Conservation (phyloP, 2,329 filamentous ascomycete species). For the Epichloe sp. region DNA sequence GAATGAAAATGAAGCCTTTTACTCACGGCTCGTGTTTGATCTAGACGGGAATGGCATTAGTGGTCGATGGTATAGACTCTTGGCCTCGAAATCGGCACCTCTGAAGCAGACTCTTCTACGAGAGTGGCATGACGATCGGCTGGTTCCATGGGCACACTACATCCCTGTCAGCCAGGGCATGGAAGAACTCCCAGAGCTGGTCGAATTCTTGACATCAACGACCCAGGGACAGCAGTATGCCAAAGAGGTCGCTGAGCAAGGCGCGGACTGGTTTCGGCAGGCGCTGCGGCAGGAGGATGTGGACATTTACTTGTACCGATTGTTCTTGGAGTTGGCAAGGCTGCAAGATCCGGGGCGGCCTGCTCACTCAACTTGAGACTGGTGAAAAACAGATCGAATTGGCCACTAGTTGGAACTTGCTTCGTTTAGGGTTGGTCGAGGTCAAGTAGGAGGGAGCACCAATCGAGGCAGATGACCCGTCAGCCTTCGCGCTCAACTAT, state of each 20-base stretch:
- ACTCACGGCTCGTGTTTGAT: slow-evolving; percentile 33
- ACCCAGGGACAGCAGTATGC: slow-evolving; percentile 34
- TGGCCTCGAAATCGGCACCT: slow-evolving; percentile 32
- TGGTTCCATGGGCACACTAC: slow-evolving; percentile 44
- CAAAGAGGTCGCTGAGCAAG: slow-evolving; percentile 36
- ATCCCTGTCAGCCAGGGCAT: slow-evolving; percentile 36
- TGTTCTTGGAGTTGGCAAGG: slow-evolving; percentile 43
- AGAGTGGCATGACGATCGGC: slow-evolving; percentile 46
- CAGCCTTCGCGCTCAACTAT: too few species aligned
- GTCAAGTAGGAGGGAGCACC: too few species aligned
- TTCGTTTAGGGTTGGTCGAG: too few species aligned
- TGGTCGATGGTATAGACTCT: slow-evolving; percentile 37
- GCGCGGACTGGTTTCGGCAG: slow-evolving; percentile 39
- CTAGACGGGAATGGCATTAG: slow-evolving; percentile 43
- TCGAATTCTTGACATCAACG: slow-evolving; percentile 31
- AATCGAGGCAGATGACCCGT: too few species aligned
- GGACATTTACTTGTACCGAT: slow-evolving; percentile 44
- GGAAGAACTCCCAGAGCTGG: slow-evolving; percentile 38
- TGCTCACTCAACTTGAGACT: too few species aligned
- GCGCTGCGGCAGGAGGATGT: slow-evolving; percentile 46
- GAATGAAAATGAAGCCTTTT: slow-evolving; percentile 18
- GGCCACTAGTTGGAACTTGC: too few species aligned
- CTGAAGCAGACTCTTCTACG: slow-evolving; percentile 39
- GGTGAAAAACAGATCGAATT: too few species aligned
- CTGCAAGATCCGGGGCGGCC: slow-evolving; percentile 18